Conservation (phyloP, 352 stramenopile genomes). For the Globisporangium yorkense region DNA sequence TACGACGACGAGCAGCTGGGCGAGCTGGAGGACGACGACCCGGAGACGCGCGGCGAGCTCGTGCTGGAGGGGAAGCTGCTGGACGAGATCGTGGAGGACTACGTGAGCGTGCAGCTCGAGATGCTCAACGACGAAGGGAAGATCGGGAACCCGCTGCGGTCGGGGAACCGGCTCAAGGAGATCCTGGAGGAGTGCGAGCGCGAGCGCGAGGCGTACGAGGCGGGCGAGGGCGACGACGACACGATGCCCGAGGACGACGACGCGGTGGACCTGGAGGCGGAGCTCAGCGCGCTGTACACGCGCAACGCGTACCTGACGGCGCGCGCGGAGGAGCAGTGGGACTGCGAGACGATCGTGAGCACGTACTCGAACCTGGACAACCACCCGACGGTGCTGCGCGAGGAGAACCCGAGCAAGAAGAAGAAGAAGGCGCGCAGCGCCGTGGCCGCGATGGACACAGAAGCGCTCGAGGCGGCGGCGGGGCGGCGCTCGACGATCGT, state of each 20-base stretch:
- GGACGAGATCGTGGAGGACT: constrained; percentile 71
- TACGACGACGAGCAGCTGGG: constrained; percentile 77
- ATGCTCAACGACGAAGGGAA: constrained; percentile 72
- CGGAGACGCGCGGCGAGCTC: constrained; percentile 62
- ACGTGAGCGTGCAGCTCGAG: constrained; percentile 59
- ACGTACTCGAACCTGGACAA: constrained; percentile 99
- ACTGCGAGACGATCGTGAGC: constrained; percentile 97
- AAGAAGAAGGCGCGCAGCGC: constrained; percentile 79
- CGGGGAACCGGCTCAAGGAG: constrained; percentile 62
- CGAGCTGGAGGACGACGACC: constrained; percentile 73
- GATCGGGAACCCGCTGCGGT: constrained; percentile 63
- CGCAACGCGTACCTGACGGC: constrained; percentile 62
- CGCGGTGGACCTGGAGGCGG: constrained; percentile 20
- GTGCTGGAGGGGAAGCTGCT: constrained; percentile 65
- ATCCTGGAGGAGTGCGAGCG: constrained; percentile 68
- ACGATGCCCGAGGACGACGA: constrained; percentile 19
- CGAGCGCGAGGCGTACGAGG: constrained; percentile 56
- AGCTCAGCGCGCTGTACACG: constrained; percentile 38
- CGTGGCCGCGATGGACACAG: constrained; percentile 13
- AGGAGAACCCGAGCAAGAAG: constrained; percentile 46
- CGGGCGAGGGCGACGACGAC: constrained; percentile 36
- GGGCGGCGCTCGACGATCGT: constrained; percentile 61
- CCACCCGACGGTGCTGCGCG: constrained; percentile 91
- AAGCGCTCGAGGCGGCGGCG: constrained; percentile 11
- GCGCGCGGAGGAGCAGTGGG: constrained; percentile 84